Base-by-base conservation (phyloP, 2,329 filamentous ascomycete genomes). In the Cladobotryum protrusum region DNA sequence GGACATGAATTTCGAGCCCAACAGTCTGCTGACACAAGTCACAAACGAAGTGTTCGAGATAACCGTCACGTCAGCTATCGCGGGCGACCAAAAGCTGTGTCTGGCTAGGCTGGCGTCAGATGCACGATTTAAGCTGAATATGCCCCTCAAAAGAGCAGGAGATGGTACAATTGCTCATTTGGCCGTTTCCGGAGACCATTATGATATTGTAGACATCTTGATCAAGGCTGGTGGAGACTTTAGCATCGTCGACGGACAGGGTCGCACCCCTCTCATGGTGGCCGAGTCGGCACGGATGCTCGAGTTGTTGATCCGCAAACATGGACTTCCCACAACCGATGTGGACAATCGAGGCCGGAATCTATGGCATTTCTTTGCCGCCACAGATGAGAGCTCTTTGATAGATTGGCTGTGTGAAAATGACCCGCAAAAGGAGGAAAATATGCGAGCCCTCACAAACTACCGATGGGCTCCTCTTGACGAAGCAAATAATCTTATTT, bases 311-410 rank as follows among this genome's bases (percentile, higher is more conserved):
- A 56, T 68, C 13, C 24, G 52, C 9, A 43, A 59, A 11, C 49
- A 64, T 15, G 56, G 57, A 0, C 62, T 59, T 1, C 47, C 55
- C 6, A 69, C 67, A 1, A 60, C 57, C 4, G 61, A 62, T 3
- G 53, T 50, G 2, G 68, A 71, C 42, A 45, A 58, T 1, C 49
- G 58, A 2, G 65, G 65, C 0, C 61, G 63, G 24, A 72, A 61
- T 24, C 62, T 71, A 11, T 72, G 69, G 69, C 69, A 72, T 48
- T 60, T 63, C 11, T 62, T 61, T 2, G 68, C 67, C 1, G 62
- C 63, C 7, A 66, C 65, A 2, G 61, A 62, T 17, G 67, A 69
- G 34, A 36, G 50, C 2, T 29, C 20, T 0, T 48, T 68, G 4
- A 54, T 71, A 17, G 49, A 57, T 12, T 67, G 60, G 55, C 60